Evolutionary conservation across 169 alveolate species (phyloP), one percentile per base, ranked within the genome.

Genomic region (Eimeria zaria): DNA sequence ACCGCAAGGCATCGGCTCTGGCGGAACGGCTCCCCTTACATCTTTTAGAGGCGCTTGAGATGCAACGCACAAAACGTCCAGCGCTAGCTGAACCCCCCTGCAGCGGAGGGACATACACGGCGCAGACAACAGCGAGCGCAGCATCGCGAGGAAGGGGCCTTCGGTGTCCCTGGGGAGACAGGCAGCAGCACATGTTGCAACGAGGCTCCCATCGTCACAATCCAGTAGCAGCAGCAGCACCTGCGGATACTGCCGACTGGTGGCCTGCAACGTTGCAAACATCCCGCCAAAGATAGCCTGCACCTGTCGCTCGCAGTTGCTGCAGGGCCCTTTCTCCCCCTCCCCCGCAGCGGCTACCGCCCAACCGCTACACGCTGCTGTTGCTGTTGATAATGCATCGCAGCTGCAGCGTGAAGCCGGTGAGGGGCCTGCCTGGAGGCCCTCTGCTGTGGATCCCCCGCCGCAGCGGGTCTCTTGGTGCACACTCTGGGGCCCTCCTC

Each of bases 251-350:
- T 69, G 91, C 58, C 62, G 62, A 33, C 76, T 41, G 36, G 46
- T 58, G 36, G 91, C 91, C 78, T 58, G 91, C 91, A 84, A 44
- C 91, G 67, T 78, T 4, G 91, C 62, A 33, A 84, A 84, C 53
- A 84, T 33, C 33, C 91, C 91, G 24, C 67, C 91, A 14, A 84
- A n/a, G 74, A 84, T 55, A 5, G 76, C 78, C 36, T 53, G 74
- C 14, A 76, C 91, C 53, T 55, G 73, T n/a, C 91, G 76, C 55
- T 22, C 91, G 62, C 91, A 84, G 55, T 22, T 58, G 91, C 91
- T 58, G 91, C 91, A 84, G 48, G 14, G 8, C 76, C 39, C 76
- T n/a, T 18, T 84, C n/a, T 36, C 60, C 7, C 27, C 91, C 16
- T 51, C 55, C 12, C 58, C 91, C 51, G 51, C 12, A 39, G 48